These are phyloP conservation scores for Cystobasidium sp. DNA, from an alignment of 1,284 basidiomycete species.

Conservation along the genomic window DNA sequence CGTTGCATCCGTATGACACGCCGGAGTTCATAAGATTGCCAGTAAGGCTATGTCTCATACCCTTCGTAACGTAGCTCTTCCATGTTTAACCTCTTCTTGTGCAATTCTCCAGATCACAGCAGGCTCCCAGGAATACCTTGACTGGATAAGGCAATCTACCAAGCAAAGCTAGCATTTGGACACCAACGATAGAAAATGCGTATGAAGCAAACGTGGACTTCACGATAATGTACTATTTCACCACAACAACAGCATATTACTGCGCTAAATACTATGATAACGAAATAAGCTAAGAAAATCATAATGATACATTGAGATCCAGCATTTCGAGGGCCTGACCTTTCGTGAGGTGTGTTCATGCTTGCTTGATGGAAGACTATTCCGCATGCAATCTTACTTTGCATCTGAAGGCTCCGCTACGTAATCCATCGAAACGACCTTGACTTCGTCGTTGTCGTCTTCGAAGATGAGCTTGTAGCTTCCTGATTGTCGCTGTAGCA, in stretches of 20 bases:
- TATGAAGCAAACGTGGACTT: neutral
- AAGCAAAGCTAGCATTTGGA: neutral
- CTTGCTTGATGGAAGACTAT: neutral
- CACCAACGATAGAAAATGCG: neutral
- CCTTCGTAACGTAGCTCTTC: too few species aligned
- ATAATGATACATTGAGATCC: too few species aligned
- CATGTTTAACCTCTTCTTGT: too few species aligned
- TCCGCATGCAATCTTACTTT: neutral
- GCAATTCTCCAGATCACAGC: conserved; percentile 11
- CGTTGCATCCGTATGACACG: conserved; percentile 35
- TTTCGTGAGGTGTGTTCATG: too few species aligned
- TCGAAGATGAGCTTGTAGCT: conserved; percentile 53
- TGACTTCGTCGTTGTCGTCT: conserved; percentile 50
- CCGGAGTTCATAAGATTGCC: conserved; percentile 34
- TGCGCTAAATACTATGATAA: neutral
- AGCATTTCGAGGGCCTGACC: too few species aligned
- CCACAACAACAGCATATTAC: neutral
- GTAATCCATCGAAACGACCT: conserved; percentile 46
- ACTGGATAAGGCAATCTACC: conserved; percentile 31
- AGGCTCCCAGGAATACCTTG: conserved; percentile 22
- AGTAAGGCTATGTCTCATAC: too few species aligned
- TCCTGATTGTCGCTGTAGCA: conserved; percentile 8
- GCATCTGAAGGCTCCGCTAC: conserved; percentile 44
- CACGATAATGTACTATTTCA: neutral
- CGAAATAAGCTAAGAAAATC: too few species aligned